Percentiles rank a stretch among this genome's conserved stretches.
These are phyloP conservation scores for Castanea mollissima DNA, from an alignment of 306 rosid genomes.

Conservation along the genomic window DNA sequence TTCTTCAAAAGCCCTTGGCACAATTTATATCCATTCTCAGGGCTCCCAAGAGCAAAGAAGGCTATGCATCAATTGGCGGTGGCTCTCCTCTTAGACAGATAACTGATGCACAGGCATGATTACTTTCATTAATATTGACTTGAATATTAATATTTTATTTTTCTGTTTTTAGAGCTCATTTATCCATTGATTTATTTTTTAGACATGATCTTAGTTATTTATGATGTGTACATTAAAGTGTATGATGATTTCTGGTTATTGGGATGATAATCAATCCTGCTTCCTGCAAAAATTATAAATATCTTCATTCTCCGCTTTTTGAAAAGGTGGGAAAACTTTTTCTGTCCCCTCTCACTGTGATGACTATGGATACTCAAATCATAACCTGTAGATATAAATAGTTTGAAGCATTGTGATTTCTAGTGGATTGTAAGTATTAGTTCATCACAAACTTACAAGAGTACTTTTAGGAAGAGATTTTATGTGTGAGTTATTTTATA, in stretches of 20 bases:
- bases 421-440: neutral
- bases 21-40: constrained; percentile 77
- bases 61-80: constrained; percentile 96
- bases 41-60: constrained; percentile 96
- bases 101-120: constrained; percentile 86
- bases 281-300: neutral
- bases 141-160: neutral
- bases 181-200: neutral
- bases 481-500: neutral
- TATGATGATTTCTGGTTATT: constrained; percentile 7
- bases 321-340: neutral
- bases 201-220: neutral
- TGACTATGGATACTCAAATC: neutral
- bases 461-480: neutral
- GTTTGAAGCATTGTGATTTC: neutral
- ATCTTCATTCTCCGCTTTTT: neutral
- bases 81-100: constrained; percentile 93
- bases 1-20: constrained; percentile 95
- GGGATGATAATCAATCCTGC: constrained; percentile 8
- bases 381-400: neutral
- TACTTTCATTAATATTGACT: constrained; percentile 9
- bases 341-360: neutral
- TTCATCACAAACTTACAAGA: neutral
- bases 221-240: neutral
- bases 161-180: neutral